Evolutionary conservation across 208 protist species (phyloP).

Genomic region (Wallacemonas sp.): DNA sequence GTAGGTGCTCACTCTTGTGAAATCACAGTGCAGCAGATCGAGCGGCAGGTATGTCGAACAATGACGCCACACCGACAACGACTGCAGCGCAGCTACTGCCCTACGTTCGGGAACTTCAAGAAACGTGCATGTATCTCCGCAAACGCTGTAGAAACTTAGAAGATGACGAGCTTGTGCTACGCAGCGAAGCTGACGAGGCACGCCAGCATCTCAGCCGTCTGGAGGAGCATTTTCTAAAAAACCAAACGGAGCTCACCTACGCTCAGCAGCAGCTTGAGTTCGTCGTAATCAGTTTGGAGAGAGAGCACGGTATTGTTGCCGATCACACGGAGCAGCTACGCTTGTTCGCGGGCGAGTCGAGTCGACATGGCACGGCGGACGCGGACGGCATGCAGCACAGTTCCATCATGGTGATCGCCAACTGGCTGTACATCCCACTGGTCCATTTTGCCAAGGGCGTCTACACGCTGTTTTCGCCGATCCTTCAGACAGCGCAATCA

Average conservation of each 20-base stretch:
- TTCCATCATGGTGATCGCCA: slow-evolving; percentile 60
- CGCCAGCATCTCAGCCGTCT: slow-evolving; percentile 23
- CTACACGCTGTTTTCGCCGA: slow-evolving; percentile 73
- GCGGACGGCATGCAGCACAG: slow-evolving; percentile 26
- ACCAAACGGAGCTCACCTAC: slow-evolving; percentile 70
- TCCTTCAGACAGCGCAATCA: slow-evolving; percentile 76
- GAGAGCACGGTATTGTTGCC: slow-evolving; percentile 74
- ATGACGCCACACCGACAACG: no score
- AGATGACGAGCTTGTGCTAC: background rate
- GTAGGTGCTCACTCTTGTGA: no score
- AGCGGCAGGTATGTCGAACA: no score
- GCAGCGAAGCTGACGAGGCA: background rate
- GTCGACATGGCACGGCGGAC: slow-evolving; percentile 29
- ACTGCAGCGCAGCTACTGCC: slow-evolving; percentile 9
- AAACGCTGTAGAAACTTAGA: slow-evolving; percentile 7
- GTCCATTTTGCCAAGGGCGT: slow-evolving; percentile 86
- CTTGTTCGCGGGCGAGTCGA: slow-evolving; percentile 76
- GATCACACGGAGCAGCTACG: slow-evolving; percentile 88
- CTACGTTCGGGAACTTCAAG: slow-evolving; percentile 16
- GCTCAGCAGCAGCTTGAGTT: slow-evolving; percentile 86
- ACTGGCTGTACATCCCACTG: slow-evolving; percentile 81
- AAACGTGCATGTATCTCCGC: slow-evolving; percentile 10
- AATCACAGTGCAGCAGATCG: no score
- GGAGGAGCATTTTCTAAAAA: slow-evolving; percentile 71
- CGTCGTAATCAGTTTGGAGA: slow-evolving; percentile 74